Evolutionary conservation across 805 yeast genomes (phyloP).

Genomic region (Suhomyces faveliae): DNA sequence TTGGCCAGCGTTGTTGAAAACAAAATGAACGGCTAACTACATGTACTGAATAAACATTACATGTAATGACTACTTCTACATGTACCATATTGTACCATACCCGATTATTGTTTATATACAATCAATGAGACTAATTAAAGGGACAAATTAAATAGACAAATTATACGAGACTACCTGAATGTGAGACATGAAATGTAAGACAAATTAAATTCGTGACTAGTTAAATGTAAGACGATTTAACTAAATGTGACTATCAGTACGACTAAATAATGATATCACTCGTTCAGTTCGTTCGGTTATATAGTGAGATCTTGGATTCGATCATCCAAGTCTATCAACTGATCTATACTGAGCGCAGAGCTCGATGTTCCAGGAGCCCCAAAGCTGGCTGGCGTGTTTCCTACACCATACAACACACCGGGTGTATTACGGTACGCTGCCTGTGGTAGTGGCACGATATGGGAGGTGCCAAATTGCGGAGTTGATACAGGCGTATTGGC

Average conservation of each 20-base stretch:
- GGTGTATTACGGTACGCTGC: constrained; percentile 24
- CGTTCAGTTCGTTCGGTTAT: constrained; percentile 5
- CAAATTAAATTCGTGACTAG: too few species aligned
- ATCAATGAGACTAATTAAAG: too few species aligned
- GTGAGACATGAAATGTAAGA: too few species aligned
- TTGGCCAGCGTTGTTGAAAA: constrained; percentile 14
- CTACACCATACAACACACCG: constrained; percentile 43
- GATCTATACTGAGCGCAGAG: constrained; percentile 22
- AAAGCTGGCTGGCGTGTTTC: constrained; percentile 39
- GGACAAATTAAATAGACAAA: too few species aligned
- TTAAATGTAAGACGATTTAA: too few species aligned
- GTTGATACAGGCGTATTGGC: constrained; percentile 24
- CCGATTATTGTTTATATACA: too few species aligned
- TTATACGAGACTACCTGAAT: too few species aligned
- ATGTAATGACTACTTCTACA: too few species aligned
- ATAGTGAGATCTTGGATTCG: constrained; percentile 32
- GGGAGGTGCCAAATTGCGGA: constrained; percentile 6
- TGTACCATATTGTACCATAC: constrained; percentile 4
- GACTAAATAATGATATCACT: neutral
- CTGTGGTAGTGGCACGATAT: constrained; percentile 11
- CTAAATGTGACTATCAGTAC: neutral
- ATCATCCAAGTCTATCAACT: constrained; percentile 31
- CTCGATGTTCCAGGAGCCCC: constrained; percentile 10
- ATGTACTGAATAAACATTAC: too few species aligned
- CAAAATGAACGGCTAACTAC: constrained; percentile 6